Evolutionary conservation across 331 rosid species (phyloP).

Genomic region (Quercus tomentella): DNA sequence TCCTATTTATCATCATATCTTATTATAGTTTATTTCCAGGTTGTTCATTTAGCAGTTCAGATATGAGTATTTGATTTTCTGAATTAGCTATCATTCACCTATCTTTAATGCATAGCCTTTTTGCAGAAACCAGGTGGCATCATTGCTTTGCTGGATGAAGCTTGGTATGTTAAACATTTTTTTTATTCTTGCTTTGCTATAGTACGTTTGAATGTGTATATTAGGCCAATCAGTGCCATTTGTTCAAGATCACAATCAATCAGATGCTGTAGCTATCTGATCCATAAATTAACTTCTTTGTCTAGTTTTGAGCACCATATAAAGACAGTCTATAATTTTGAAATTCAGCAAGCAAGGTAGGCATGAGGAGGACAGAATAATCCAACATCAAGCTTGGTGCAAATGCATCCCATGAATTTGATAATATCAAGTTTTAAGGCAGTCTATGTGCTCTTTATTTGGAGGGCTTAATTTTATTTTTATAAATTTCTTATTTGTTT

Average conservation of each 20-base stretch:
- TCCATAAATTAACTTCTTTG: not conserved
- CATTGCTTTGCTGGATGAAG: constrained; percentile 85
- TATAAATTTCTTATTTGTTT: not conserved
- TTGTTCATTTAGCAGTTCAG: constrained; percentile 6
- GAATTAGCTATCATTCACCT: constrained; percentile 9
- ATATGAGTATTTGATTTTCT: not conserved
- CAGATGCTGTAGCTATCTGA: not conserved
- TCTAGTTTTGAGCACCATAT: not conserved
- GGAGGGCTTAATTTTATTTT: not conserved
- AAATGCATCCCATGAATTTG: not conserved
- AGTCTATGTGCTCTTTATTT: not conserved
- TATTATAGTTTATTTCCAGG: constrained; percentile 8
- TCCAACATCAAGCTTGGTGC: not conserved
- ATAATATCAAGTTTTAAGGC: not conserved
- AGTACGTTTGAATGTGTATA: constrained; percentile 8
- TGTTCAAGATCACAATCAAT: not conserved
- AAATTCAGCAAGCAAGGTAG: too few species aligned
- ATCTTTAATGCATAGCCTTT: constrained; percentile 15
- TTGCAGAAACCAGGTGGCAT: constrained; percentile 94
- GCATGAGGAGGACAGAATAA: too few species aligned
- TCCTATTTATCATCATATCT: not conserved
- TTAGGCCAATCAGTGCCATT: not conserved
- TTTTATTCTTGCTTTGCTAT: constrained; percentile 19
- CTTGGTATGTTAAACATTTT: constrained; percentile 64
- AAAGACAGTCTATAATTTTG: too few species aligned